Percentiles rank a stretch among this genome's conserved stretches.
These are phyloP conservation scores for Globisporangium solare DNA, from an alignment of 352 stramenopile species.

Conservation along the genomic window DNA sequence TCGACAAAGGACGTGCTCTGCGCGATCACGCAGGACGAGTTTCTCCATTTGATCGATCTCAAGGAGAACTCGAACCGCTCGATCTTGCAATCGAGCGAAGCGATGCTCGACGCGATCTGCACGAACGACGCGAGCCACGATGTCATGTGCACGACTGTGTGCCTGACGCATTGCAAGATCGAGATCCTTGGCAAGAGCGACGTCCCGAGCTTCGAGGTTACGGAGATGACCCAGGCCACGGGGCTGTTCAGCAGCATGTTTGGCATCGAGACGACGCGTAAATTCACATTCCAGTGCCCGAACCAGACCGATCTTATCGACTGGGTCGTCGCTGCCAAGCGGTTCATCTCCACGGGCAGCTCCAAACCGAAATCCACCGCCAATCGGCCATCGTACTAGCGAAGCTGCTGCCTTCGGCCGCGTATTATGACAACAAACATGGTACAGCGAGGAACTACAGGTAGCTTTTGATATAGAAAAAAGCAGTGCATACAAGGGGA, in stretches of 20 bases:
- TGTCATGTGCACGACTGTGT: slow-evolving; percentile 47
- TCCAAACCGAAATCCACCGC: slow-evolving; percentile 20
- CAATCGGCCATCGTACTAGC: slow-evolving; percentile 8
- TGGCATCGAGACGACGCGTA: slow-evolving; percentile 52
- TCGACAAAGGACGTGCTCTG: slow-evolving; percentile 75
- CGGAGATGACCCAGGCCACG: slow-evolving; percentile 46
- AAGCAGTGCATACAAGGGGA: background rate
- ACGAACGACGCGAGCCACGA: slow-evolving; percentile 45
- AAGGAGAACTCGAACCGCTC: slow-evolving; percentile 57
- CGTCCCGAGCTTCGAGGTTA: slow-evolving; percentile 69
- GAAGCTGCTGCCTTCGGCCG: background rate
- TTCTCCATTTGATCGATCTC: slow-evolving; percentile 67
- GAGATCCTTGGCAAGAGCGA: slow-evolving; percentile 69
- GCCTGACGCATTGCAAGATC: slow-evolving; percentile 63
- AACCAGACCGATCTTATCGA: slow-evolving; percentile 75
- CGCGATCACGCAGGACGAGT: slow-evolving; percentile 72
- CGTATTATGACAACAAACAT: too few relatives aligned
- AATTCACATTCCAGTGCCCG: slow-evolving; percentile 79
- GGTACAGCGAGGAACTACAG: too few relatives aligned
- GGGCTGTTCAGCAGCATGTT: slow-evolving; percentile 64
- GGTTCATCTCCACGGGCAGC: slow-evolving; percentile 49
- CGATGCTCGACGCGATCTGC: slow-evolving; percentile 53
- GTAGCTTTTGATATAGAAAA: too few relatives aligned
- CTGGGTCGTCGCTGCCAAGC: slow-evolving; percentile 75
- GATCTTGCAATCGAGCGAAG: slow-evolving; percentile 48